Base-by-base conservation (phyloP, 2,329 filamentous ascomycete genomes). In the Sarocladium brachiariae region DNA sequence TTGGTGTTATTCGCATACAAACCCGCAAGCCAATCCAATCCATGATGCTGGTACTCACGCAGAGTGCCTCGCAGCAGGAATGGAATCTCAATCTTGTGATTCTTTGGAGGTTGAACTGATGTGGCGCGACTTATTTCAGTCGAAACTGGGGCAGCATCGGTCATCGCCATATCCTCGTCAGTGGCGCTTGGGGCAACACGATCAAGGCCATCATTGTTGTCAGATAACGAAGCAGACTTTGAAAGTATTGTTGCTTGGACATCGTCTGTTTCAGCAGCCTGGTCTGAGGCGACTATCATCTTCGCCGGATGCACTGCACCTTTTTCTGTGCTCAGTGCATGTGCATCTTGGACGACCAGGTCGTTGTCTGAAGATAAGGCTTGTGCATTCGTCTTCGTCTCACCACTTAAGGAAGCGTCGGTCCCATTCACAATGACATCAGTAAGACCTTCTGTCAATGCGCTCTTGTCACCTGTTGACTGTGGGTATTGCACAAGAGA, bases 21-120 rank as follows among this genome's bases (percentile, higher is more conserved):
- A 0, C 90, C 89, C 2, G 91, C 90, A 43, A 99, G 82, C 93
- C 93, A 99, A 64, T 99, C 93, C 7, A 99, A 72, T n/a, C 93
- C 95, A 61, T 89, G 88, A 61, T 96, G 93, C 60, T 99, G 93
- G 62, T 99, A 99, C 65, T 96, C 92, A 64, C 95, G 87, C 10
- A 99, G 72, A 1, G 83, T 95, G 18, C 93, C 93, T 47, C 93
- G 85, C 0, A 96, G 73, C 10, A 99, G 77, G 54, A 89, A 86
- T 0, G 90, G 91, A 10, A 93, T 79, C 7, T 87, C 83, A 0
- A 84, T 91, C 57, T 84, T 87, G 52, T 76, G 73, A 1, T 60
- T 61, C 2, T 65, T 61, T n/a, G 56, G 43, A 4, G 55, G 50
- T 10, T 53, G 58, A 2, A 67, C 65, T 2, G 69, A 66, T 2